Base-by-base conservation (phyloP, 176 grass and related monocot genomes). In the Themeda triandra region DNA sequence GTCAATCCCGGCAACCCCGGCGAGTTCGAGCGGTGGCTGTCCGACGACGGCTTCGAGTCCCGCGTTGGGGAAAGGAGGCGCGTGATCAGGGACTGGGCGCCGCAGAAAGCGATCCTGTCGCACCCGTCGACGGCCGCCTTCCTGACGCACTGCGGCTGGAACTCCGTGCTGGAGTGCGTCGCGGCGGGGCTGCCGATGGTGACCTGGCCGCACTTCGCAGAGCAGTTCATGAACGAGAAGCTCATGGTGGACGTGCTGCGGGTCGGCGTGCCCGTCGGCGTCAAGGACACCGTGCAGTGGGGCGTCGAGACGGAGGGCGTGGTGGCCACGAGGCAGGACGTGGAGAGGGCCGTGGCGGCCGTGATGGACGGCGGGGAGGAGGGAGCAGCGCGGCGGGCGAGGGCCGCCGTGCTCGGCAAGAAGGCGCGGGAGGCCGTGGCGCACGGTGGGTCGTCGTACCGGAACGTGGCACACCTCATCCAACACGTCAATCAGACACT, bases 91-190 rank as follows among this genome's bases (percentile, higher is more conserved):
- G 89, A 37, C 5, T 91, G 85, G 89, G 89, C 64, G 42, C 89
- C 89, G 71, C 89, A 91, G 64, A 42, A 39, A 24, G 9, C 63
- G 39, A 88, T 91, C 74, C 77, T 88, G 48, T 81, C 89, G 51
- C 89, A 91, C 70, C 85, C 58, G 3, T 68, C 85, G 10, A 40
- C 75, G 17, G 72, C 71, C 2, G 72, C 30, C 8, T 90, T 90
- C 66, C 62, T 92, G 41, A 92, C 90, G 7, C 86, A 92, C 82
- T 88, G 90, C 53, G 86, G 90, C 6, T 92, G 86, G 86, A 88
- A 88, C 72, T 88, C 86, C 0, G 63, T 79, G 11, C 36, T 89
- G 67, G 87, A 89, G 59, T 73, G 51, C 67, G 62, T 75, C 33
- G 49, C 79, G 14, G 54, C 24, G 8, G 87, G 82, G 8, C 41